Base-by-base conservation (phyloP, 2,329 filamentous ascomycete species). In the Huntiella decipiens region DNA sequence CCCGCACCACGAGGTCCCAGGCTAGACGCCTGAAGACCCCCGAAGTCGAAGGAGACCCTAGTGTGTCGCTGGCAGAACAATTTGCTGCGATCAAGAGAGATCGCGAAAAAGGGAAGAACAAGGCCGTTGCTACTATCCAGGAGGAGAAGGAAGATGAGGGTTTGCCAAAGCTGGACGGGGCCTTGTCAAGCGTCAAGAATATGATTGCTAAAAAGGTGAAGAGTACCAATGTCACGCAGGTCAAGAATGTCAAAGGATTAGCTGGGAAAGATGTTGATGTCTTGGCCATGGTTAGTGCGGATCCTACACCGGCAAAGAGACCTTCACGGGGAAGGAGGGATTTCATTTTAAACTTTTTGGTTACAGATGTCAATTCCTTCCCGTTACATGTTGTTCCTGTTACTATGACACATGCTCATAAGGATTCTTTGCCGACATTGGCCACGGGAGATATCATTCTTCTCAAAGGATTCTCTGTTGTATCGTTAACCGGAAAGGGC, bases 241-340 rank as follows among this genome's bases (percentile, higher is more conserved):
- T 79, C 12, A 69, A 69, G 52, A 57, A 61, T 4, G 59, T 79
- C 31, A 66, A 68, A n/a, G 61, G 60, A 36, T 13, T 22, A 5
- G 37, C 40, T 4, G 40, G 40, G 15, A 48, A 48, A 63, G 67
- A 46, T 17, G 55, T 71, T 2, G 71, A 77, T 54, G 60, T 76
- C 4, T 57, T 77, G 6, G 74, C 65, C 12, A 61, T 79, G 5
- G 72, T 64, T 3, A 70, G 70, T 11, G 63, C 64, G 39, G 61
- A 63, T 13, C 69, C 72, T 2, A 58, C 65, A 7, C 61, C 66
- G 40, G 66, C 74, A 5, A 61, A 65, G 48, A 66, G 74, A 34
- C 70, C 71, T 19, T 76, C 74, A 54, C 61, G 64, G 49, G 71
- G 72, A 0, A 71, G 71, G 3, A 63, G 73, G 16, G 71, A 78